Evolutionary conservation across 75 land plant genomes (phyloP), one percentile per base, ranked within the genome.

Genomic region (Pinus tabuliformis): DNA sequence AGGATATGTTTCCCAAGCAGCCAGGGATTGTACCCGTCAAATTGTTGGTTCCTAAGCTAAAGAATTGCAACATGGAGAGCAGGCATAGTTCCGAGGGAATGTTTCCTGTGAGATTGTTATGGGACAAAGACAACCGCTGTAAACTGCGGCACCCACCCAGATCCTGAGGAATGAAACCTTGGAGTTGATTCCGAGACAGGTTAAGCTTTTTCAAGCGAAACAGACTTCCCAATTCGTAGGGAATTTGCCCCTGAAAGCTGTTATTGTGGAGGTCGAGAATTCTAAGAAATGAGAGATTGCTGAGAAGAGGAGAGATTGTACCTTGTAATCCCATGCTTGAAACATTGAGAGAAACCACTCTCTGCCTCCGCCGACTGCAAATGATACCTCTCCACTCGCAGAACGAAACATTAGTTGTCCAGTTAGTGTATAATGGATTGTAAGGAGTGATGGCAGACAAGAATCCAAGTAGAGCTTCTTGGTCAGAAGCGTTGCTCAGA

Each of bases 171-270:
- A 96, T 86, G 11, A 77, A 74, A 26, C 94, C 96, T 37, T 78
- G 58, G 2, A 96, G 83, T 18, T 66, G 73, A 83, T 96, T 96
- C 60, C 80, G 80, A 73, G 86, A 88, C 21, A 96, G 66, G n/a
- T 84, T 83, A 54, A 96, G 61, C 28, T 87, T 80, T 8, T 81
- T 81, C 22, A 96, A 76, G 58, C 84, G 86, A 20, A 70, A 64
- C 12, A 95, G 66, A 59, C 78, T 76, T 12, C 88, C 73, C 73
- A 93, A 89, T 28, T 76, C 75, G 20, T 60, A 63, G 22, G 93
- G 98, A 12, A 95, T 91, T 68, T 79, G 81, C 21, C 98, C 99
- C 9, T 72, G 62, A 56, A 96, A 80, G 56, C 88, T 88, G 86
- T 96, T 96, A 87, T 88, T 91, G 71, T 84, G 91, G 17, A 90